A percentile compares a stretch with the other conserved stretches of the same genome.
phyloP scores from a whole-genome alignment of 2,329 filamentous ascomycete genomes.

The Talaromyces sp. region DNA sequence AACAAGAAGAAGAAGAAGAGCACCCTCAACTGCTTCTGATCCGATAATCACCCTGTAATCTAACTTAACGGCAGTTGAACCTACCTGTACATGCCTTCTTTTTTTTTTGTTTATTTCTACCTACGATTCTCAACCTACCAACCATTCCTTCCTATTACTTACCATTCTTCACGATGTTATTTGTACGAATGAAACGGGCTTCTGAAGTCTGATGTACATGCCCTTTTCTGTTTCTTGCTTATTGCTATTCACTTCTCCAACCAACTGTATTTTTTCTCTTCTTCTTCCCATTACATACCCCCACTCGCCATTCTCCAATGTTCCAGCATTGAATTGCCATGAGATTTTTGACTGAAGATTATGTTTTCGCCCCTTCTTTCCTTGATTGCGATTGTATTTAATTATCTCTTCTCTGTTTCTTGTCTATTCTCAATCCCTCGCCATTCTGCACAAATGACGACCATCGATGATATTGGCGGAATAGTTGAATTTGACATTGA shows the following conservation, averaged over 20 bases:
- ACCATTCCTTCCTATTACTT: constrained; percentile 14
- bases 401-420: constrained; percentile 12
- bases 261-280: constrained; percentile 22
- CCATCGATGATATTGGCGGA: constrained; percentile 18
- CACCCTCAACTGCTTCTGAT: constrained; percentile 94
- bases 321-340: constrained; percentile 3
- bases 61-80: neutral
- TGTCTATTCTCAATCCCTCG: constrained; percentile 14
- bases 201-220: constrained; percentile 21
- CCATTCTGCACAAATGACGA: constrained; percentile 18
- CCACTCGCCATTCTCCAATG: constrained; percentile 15
- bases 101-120: neutral
- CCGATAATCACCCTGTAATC: constrained; percentile 19
- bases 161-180: constrained; percentile 19
- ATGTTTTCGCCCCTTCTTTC: constrained; percentile 1
- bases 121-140: neutral
- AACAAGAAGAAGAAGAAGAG: constrained; percentile 92
- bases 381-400: neutral
- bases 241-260: constrained; percentile 1
- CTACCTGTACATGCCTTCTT: neutral
- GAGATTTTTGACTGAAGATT: constrained; percentile 10
- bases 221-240: constrained; percentile 3
- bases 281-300: constrained; percentile 23
- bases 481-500: constrained; percentile 11
- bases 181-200: constrained; percentile 19